phyloP scores from a whole-genome alignment of 2,329 filamentous ascomycete genomes.

The Stachybotrys echinatus region DNA sequence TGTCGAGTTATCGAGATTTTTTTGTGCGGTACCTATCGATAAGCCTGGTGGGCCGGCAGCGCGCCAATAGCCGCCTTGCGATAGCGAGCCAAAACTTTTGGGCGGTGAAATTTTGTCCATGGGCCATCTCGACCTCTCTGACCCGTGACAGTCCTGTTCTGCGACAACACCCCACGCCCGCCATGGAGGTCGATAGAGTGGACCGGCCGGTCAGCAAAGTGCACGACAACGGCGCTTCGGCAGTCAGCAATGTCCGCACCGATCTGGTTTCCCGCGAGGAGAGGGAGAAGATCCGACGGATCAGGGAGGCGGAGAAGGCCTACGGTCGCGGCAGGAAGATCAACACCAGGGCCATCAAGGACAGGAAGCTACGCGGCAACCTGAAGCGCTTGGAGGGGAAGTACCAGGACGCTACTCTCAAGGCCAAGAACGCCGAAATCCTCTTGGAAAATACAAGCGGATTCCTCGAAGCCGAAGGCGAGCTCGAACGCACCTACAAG shows the following conservation, averaged over 20 bases:
- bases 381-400: constrained; percentile 75
- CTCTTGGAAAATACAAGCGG: constrained; percentile 81
- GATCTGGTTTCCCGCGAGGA: constrained; percentile 48
- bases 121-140: constrained; percentile 10
- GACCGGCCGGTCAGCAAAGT: constrained; percentile 27
- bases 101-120: constrained; percentile 29
- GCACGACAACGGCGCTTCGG: constrained; percentile 48
- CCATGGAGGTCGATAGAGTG: constrained; percentile 32
- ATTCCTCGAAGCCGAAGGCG: constrained; percentile 82
- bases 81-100: constrained; percentile 16
- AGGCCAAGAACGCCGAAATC: constrained; percentile 93
- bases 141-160: not conserved
- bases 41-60: constrained; percentile 7
- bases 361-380: constrained; percentile 85
- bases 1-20: constrained; percentile 33
- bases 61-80: constrained; percentile 18
- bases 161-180: constrained; percentile 3
- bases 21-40: constrained; percentile 33
- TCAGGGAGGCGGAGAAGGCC: constrained; percentile 60
- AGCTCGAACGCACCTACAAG: constrained; percentile 88
- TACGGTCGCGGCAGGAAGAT: constrained; percentile 84
- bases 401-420: constrained; percentile 73
- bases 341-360: constrained; percentile 66
- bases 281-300: constrained; percentile 43
- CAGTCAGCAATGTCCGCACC: constrained; percentile 42